These are phyloP conservation scores for Rutidosis leptorrhynchoides DNA, from an alignment of 129 eudicot species.

Conservation along the genomic window DNA sequence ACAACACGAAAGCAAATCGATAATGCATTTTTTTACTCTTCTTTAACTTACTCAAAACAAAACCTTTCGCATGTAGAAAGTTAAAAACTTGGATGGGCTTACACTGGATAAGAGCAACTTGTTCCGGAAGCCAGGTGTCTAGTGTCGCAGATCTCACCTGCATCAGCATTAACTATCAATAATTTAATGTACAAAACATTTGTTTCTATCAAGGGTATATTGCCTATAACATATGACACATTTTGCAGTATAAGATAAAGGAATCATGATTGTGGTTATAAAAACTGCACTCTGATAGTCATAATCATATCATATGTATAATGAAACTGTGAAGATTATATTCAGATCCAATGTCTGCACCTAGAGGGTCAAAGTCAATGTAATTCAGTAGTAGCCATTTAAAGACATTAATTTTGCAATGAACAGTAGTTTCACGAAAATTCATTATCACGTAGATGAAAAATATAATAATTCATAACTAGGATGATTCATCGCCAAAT, in stretches of 20 bases:
- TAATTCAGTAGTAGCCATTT: too few species aligned
- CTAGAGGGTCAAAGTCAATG: neutral
- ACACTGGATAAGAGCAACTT: constrained; percentile 80
- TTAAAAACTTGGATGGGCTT: constrained; percentile 29
- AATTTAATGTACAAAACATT: constrained; percentile 3
- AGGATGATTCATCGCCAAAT: neutral
- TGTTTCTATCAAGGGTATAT: constrained; percentile 7
- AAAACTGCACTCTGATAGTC: neutral
- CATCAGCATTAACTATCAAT: constrained; percentile 18
- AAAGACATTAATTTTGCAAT: too few species aligned
- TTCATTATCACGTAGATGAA: neutral
- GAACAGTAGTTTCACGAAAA: neutral
- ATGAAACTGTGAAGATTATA: neutral
- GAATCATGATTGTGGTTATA: neutral
- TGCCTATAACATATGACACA: neutral
- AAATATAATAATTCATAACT: neutral
- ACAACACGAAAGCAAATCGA: constrained; percentile 8
- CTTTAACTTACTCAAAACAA: neutral
- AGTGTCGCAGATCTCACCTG: constrained; percentile 94
- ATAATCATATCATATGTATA: neutral
- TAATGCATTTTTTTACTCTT: neutral
- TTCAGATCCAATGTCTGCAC: constrained; percentile 5
- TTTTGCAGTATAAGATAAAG: neutral
- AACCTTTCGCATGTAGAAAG: constrained; percentile 5
- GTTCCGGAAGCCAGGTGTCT: constrained; percentile 98